phyloP scores from a whole-genome alignment of 345 rosid species.

The Gossypium ekmanianum region DNA sequence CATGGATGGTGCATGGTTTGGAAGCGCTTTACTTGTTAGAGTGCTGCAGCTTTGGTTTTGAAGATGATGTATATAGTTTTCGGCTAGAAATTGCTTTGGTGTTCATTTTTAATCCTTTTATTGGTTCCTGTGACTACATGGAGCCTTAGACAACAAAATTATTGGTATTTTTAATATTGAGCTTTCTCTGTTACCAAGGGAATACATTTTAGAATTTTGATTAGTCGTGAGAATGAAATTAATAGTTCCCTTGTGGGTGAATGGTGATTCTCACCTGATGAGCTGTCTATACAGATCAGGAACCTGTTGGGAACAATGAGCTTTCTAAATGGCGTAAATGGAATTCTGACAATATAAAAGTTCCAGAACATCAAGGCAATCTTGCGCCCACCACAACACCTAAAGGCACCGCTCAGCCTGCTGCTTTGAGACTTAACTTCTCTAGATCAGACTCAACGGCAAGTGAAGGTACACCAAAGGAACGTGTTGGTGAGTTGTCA shows the following conservation, averaged over 20 bases:
- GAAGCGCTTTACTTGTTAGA: background rate
- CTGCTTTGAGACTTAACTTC: slow-evolving; percentile 42
- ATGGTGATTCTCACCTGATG: background rate
- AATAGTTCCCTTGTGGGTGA: background rate
- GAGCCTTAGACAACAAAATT: background rate
- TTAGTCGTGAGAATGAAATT: background rate
- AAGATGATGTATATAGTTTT: background rate
- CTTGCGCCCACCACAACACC: slow-evolving; percentile 53
- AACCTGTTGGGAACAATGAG: slow-evolving; percentile 50
- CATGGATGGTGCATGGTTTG: background rate
- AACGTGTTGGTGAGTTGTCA: slow-evolving; percentile 69
- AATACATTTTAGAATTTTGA: background rate
- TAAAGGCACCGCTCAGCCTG: slow-evolving; percentile 35
- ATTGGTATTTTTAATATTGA: background rate
- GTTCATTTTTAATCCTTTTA: background rate
- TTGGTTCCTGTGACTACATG: background rate
- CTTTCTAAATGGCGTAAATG: slow-evolving; percentile 82
- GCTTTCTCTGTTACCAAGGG: slow-evolving; percentile 3
- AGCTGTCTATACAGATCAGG: slow-evolving; percentile 52
- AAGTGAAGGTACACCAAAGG: slow-evolving; percentile 68
- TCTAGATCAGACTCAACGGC: slow-evolving; percentile 37
- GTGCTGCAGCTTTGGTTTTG: background rate
- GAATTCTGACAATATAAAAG: slow-evolving; percentile 66
- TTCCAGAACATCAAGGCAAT: slow-evolving; percentile 53
- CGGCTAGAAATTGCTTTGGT: background rate